Conservation (phyloP, 2,329 filamentous ascomycete genomes). For the Fusarium succisae region DNA sequence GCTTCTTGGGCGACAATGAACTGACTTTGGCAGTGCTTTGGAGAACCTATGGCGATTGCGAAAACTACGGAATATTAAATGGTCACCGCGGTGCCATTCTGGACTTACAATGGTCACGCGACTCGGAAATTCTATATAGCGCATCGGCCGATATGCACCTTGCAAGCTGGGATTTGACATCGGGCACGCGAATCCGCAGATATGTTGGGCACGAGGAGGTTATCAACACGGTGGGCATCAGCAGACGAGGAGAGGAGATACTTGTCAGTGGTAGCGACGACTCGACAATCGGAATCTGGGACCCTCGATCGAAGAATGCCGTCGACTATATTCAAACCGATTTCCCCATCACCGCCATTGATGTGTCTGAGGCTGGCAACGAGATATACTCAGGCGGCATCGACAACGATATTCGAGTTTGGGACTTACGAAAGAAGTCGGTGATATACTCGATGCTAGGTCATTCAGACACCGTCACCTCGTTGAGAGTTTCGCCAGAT, state of each 20-base stretch:
- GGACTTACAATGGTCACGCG: slow-evolving; percentile 95
- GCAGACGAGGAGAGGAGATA: slow-evolving; percentile 88
- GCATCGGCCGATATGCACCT: slow-evolving; percentile 93
- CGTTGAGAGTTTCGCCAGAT: slow-evolving; percentile 90
- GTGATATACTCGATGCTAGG: slow-evolving; percentile 88
- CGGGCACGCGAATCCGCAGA: slow-evolving; percentile 88
- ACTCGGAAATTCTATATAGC: slow-evolving; percentile 89
- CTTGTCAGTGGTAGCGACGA: slow-evolving; percentile 94
- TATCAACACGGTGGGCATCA: slow-evolving; percentile 92
- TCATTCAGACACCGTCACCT: slow-evolving; percentile 92
- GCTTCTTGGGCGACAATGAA: not conserved
- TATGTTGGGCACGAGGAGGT: slow-evolving; percentile 95
- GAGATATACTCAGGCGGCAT: slow-evolving; percentile 95
- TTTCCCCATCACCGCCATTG: slow-evolving; percentile 90
- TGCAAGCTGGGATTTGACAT: slow-evolving; percentile 94
- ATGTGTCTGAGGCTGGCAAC: slow-evolving; percentile 92
- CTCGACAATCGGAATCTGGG: slow-evolving; percentile 94
- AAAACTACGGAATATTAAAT: slow-evolving; percentile 89
- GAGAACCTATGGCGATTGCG: slow-evolving; percentile 90
- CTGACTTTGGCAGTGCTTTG: slow-evolving; percentile 75
- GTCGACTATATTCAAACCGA: slow-evolving; percentile 89
- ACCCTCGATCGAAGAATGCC: slow-evolving; percentile 89
- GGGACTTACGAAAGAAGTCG: slow-evolving; percentile 93
- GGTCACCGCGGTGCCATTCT: slow-evolving; percentile 92
- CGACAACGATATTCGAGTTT: slow-evolving; percentile 96